Base-by-base conservation (phyloP, 2,329 filamentous ascomycete genomes). In the Aspergillus arachidicola region DNA sequence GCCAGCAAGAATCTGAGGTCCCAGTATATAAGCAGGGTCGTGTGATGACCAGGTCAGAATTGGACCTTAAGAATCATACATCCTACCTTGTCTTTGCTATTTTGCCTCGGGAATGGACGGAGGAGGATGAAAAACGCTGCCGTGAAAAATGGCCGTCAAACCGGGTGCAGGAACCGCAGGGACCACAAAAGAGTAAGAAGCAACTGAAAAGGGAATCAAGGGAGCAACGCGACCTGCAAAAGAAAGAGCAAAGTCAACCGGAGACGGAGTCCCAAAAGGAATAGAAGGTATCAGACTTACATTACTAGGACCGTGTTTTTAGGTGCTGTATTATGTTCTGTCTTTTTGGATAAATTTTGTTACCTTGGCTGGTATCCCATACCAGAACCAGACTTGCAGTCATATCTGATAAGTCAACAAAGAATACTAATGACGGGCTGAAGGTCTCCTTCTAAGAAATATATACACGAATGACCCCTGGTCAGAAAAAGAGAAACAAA, bases 61-160 rank as follows among this genome's bases (percentile, higher is more conserved):
- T 89, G 0, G 95, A 99, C 73, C 81, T 98, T 64, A 97, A 97
- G 84, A 95, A 92, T 9, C 95, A 99, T 78, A 99, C 95, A 0
- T 95, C 91, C n/a, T 99, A 99, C 76, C 85, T 99, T 5, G 91
- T 96, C 5, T 99, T 99, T 80, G 95, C 95, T 0, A 82, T 95
- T 3, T 79, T 99, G 64, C 94, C 95, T n/a, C 85, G 88, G 50
- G 89, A 91, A 66, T 99, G 95, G 95, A 89, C 83, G 0, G 89
- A 87, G 41, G 91, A 91, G 64, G 92, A 97, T 68, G 95, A 99
- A 79, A 85, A 85, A 36, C 84, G 84, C 34, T 88, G 89, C 57
- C 80, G 85, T 67, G 82, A 85, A 58, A 86, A 84, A 66, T 93
- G 89, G 86, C 87, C 88, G 0, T 86, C 87, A 21, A 87, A 86